Evolutionary conservation across 1,139 yeast species (phyloP), one percentile per base, ranked within the genome.

Genomic region (Williopsis jadinii): DNA sequence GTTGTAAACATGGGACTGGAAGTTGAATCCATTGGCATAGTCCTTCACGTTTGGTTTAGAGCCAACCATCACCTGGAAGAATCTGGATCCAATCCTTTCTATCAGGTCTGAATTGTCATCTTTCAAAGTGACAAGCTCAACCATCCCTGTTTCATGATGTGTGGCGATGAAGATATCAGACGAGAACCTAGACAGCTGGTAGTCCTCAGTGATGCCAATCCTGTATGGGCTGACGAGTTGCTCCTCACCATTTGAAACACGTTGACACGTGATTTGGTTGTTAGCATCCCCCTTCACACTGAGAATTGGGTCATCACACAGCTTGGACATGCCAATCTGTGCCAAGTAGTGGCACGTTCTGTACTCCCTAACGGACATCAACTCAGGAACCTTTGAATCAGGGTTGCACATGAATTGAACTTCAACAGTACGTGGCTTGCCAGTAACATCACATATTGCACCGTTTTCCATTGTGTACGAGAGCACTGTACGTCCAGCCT

Each of bases 311-410:
- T 75, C 62, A 11, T 57, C 53, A 58, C 96, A 88, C 19, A 86
- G 63, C 8, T 66, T 64, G 0, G 84, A 81, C 1, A 82, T 66
- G 36, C 71, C 69, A 2, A 87, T 62, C n/a, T 68, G 68, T 59
- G 82, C 70, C 49, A 72, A 71, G 54, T 87, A 87, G 37, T 76
- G 77, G 59, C 97, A 88, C 0, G 92, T 82, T 47, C 72, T 74
- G 39, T 76, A 66, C 61, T 90, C 97, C 39, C 66, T 67, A 0
- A 82, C 72, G 45, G 71, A 70, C 13, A 63, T 63, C 3, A 79
- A 61, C 5, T 50, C 47, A 0, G 67, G 58, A 11, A 52, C 58
- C 9, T 50, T 10, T 19, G 26, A 12, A 11, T 31, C 29, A 1
- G 73, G 69, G 48, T 79, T 80, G 60, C 97, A 90, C 30, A 71